Base-by-base conservation (phyloP, 176 grass and related monocot genomes). In the Ensete ventricosum region DNA sequence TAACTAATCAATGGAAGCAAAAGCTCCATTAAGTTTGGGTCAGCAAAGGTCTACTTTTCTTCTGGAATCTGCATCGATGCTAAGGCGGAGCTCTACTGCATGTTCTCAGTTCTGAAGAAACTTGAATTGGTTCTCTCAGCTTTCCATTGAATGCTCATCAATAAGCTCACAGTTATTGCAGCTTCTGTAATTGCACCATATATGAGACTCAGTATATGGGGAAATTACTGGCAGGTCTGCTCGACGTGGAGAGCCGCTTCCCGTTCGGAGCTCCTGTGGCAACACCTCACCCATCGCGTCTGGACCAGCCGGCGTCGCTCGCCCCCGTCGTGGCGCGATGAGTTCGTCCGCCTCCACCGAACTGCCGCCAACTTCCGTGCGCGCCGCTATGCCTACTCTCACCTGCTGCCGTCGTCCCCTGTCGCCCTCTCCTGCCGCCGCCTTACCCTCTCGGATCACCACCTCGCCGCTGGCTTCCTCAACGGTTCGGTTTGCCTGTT, bases 261-360 rank as follows among this genome's bases (percentile, higher is more conserved):
- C 25, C 78, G 68, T 14, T 85, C 83, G 0, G 83, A 85, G 73
- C 65, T 81, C 17, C 14, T 85, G 19, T 85, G 83, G 83, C 73
- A 77, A 17, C n/a, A 81, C 14, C 52, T 77, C 52, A 71, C 72
- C 10, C 60, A 63, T 53, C 66, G 79, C 19, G 43, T 85, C 2
- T 85, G 83, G 83, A 59, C 55, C n/a, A 48, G 62, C 11, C 78
- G 54, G 8, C 67, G 54, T 12, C 50, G 49, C 73, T 50, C 69
- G 1, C 67, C 55, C 9, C 69, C 83, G 0, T 77, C 58, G 12
- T 85, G 83, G 83, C 83, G 49, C 53, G 78, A 70, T 20, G 83
- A 85, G 65, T 85, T 81, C 73, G n/a, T 77, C 34, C 78, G 71
- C 11, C 64, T 77, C 13, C 83, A 85, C 76, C 55, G 55, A 50